These are phyloP conservation scores for Dactylellina drechsleri DNA, from an alignment of 2,329 filamentous ascomycete genomes.

Conservation along the genomic window DNA sequence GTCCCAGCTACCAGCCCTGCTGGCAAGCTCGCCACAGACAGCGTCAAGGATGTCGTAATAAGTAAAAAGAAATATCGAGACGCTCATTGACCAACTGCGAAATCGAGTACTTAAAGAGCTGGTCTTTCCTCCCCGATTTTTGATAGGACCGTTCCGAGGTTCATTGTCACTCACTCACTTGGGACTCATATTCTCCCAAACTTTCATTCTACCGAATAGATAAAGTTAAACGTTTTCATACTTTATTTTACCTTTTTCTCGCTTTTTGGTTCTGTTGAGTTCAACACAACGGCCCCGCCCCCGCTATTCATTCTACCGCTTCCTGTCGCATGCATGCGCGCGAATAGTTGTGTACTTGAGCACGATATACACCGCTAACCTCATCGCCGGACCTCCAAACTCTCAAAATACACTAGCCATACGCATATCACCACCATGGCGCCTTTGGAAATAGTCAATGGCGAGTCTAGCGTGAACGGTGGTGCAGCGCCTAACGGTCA, in stretches of 20 bases:
- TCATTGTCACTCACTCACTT: conserved; percentile 5
- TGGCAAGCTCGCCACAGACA: conserved; percentile 1
- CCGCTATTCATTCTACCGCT: background rate
- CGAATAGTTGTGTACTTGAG: background rate
- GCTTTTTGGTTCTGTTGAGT: conserved; percentile 5
- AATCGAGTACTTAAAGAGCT: conserved; percentile 17
- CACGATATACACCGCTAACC: too few species aligned
- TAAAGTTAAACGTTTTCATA: background rate
- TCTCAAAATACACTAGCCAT: too few species aligned
- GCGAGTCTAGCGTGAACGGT: conserved; percentile 7
- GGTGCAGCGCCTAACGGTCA: conserved; percentile 12
- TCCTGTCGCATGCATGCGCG: background rate
- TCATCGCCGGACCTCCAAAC: background rate
- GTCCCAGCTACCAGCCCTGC: background rate
- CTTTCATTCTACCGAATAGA: background rate
- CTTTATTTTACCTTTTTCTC: background rate
- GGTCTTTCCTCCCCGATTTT: background rate
- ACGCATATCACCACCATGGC: conserved; percentile 16
- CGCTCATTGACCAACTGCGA: background rate
- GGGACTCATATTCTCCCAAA: conserved; percentile 1
- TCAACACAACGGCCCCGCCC: conserved; percentile 26
- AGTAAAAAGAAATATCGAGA: too few species aligned
- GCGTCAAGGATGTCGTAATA: conserved; percentile 6
- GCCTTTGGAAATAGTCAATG: conserved; percentile 22
- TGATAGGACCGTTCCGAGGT: too few species aligned